Percentiles rank a stretch among this genome's conserved stretches.
Evolutionary conservation across 805 yeast species (phyloP).

Genomic region (Yamadazyma akitaensis): DNA sequence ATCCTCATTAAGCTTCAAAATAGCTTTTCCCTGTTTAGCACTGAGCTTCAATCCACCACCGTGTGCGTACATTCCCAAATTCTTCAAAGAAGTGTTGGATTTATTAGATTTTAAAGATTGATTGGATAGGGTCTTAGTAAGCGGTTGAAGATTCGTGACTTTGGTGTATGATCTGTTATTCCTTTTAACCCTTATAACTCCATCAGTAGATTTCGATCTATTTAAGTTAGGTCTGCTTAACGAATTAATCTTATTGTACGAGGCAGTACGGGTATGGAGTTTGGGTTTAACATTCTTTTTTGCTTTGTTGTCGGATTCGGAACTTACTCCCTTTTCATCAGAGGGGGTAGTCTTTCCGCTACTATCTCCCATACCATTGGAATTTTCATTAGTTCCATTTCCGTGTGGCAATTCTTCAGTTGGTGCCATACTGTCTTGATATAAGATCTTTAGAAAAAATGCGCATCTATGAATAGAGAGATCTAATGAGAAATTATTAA

Average conservation of each 20-base stretch:
- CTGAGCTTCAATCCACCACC: slow-evolving; percentile 35
- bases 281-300: slow-evolving; percentile 3
- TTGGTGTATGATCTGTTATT: slow-evolving; percentile 38
- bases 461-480: not conserved
- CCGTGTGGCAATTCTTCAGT: not conserved
- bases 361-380: not conserved
- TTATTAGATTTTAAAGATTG: slow-evolving; percentile 29
- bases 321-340: not conserved
- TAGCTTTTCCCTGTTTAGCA: slow-evolving; percentile 36
- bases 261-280: slow-evolving; percentile 23
- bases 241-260: slow-evolving; percentile 23
- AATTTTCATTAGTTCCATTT: not conserved
- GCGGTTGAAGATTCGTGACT: slow-evolving; percentile 31
- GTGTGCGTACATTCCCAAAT: slow-evolving; percentile 13
- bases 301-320: slow-evolving; percentile 1
- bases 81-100: slow-evolving; percentile 34
- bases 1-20: slow-evolving; percentile 38
- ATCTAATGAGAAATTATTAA: too few relatives aligned
- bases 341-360: not conserved
- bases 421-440: slow-evolving; percentile 1
- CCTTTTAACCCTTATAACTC: slow-evolving; percentile 26
- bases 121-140: slow-evolving; percentile 32
- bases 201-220: slow-evolving; percentile 42
- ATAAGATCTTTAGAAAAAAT: too few relatives aligned
- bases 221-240: slow-evolving; percentile 28